A percentile compares a stretch with the other conserved stretches of the same genome.
phyloP scores from a whole-genome alignment of 1,284 basidiomycete species.

The Volvariella surrecta region DNA sequence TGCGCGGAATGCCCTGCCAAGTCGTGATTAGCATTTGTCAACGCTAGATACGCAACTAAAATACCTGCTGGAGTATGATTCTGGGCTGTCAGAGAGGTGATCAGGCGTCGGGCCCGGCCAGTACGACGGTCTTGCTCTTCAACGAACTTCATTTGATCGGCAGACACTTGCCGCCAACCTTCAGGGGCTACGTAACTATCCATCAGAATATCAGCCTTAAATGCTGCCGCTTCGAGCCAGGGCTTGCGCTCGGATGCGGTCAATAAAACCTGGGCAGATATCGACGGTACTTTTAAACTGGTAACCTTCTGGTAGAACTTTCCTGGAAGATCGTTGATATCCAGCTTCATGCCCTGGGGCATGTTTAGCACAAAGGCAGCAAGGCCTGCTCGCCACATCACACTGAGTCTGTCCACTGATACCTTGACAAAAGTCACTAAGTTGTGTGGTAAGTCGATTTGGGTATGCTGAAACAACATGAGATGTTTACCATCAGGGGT shows the following conservation, averaged over 20 bases:
- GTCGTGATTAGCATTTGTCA: slow-evolving; percentile 4
- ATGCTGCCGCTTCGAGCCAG: slow-evolving; percentile 65
- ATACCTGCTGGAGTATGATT: slow-evolving; percentile 1
- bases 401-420: slow-evolving; percentile 34
- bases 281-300: slow-evolving; percentile 44
- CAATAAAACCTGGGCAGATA: slow-evolving; percentile 37
- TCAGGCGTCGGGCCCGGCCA: slow-evolving; percentile 53
- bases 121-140: slow-evolving; percentile 65
- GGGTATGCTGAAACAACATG: not conserved
- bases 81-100: slow-evolving; percentile 16
- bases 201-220: slow-evolving; percentile 47
- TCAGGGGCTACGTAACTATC: slow-evolving; percentile 65
- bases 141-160: slow-evolving; percentile 59
- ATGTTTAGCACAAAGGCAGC: slow-evolving; percentile 51
- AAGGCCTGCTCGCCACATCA: slow-evolving; percentile 42
- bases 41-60: slow-evolving; percentile 10
- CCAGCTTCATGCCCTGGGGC: slow-evolving; percentile 52
- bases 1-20: slow-evolving; percentile 19
- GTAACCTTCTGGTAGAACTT: slow-evolving; percentile 52
- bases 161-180: slow-evolving; percentile 46
- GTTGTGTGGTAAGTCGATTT: slow-evolving; percentile 5
- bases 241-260: slow-evolving; percentile 29
- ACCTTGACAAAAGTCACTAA: slow-evolving; percentile 20
- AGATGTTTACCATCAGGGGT: slow-evolving; percentile 66
- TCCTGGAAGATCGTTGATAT: slow-evolving; percentile 70